Evolutionary conservation across 2,329 filamentous ascomycete genomes (phyloP).

Genomic region (Volutella citrinella): DNA sequence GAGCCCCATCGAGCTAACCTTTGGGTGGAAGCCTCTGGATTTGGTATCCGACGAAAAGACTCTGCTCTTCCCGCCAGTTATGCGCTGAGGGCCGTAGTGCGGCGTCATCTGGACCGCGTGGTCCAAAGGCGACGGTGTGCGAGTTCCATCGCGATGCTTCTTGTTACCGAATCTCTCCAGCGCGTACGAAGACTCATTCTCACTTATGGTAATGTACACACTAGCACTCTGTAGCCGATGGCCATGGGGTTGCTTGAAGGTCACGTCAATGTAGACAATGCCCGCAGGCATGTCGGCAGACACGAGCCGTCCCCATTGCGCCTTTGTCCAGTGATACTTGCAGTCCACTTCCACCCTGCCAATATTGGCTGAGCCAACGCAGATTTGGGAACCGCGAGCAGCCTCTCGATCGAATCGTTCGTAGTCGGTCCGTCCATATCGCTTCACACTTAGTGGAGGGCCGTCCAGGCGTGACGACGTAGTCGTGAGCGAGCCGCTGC

Average conservation of each 20-base stretch:
- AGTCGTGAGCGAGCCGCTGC: too few relatives aligned
- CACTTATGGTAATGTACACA: constrained; percentile 14
- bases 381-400: constrained; percentile 12
- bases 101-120: constrained; percentile 6
- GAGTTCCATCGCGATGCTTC: too few relatives aligned
- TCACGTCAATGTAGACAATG: constrained; percentile 18
- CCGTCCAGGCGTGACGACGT: too few relatives aligned
- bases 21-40: constrained; percentile 1
- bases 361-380: constrained; percentile 10
- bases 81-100: constrained; percentile 5
- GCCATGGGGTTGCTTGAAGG: constrained; percentile 15
- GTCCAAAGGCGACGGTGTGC: not conserved
- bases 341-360: constrained; percentile 18
- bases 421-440: constrained; percentile 17
- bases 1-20: not conserved
- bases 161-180: constrained; percentile 1
- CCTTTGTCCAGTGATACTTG: constrained; percentile 14
- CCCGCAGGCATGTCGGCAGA: constrained; percentile 9
- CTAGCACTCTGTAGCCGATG: constrained; percentile 13
- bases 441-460: constrained; percentile 11
- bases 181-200: constrained; percentile 6
- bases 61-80: constrained; percentile 2
- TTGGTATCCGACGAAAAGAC: not conserved
- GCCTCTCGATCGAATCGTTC: constrained; percentile 16
- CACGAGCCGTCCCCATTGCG: constrained; percentile 17